Conservation (phyloP, 169 alveolate species). For the Plasmodium coatneyi region DNA sequence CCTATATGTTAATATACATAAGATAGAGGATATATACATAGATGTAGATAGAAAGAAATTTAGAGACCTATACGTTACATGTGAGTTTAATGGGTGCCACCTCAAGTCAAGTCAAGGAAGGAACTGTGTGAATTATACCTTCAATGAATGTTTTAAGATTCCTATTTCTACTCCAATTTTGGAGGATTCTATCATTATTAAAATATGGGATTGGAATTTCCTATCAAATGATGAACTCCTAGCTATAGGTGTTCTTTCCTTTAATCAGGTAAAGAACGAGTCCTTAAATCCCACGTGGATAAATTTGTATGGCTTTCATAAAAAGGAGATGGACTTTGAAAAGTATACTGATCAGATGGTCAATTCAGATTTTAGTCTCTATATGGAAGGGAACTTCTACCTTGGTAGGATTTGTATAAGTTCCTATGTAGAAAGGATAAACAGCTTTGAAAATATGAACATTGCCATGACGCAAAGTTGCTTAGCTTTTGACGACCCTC, state of each 20-base stretch:
- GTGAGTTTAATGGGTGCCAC: constrained; percentile 91
- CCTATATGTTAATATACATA: constrained; percentile 87
- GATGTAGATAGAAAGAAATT: constrained; percentile 79
- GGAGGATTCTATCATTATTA: constrained; percentile 90
- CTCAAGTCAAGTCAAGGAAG: constrained; percentile 84
- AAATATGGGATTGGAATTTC: constrained; percentile 88
- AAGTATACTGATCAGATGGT: constrained; percentile 54
- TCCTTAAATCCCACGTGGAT: constrained; percentile 88
- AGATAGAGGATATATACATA: constrained; percentile 88
- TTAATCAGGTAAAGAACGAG: constrained; percentile 82
- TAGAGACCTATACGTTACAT: constrained; percentile 88
- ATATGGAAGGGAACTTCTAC: constrained; percentile 81
- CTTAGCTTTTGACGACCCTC: constrained; percentile 88
- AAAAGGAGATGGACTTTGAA: constrained; percentile 76
- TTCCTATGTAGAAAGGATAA: constrained; percentile 88
- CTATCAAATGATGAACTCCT: constrained; percentile 71
- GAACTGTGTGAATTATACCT: constrained; percentile 87
- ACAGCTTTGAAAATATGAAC: constrained; percentile 86
- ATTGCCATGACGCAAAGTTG: constrained; percentile 90
- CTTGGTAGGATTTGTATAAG: constrained; percentile 91
- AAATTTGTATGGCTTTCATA: constrained; percentile 90
- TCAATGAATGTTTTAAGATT: constrained; percentile 92
- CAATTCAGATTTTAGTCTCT: constrained; percentile 39
- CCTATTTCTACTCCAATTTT: constrained; percentile 92
- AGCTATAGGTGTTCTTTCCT: constrained; percentile 86